Evolutionary conservation across 2,329 filamentous ascomycete species (phyloP).

Genomic region (Penicillium sp.): DNA sequence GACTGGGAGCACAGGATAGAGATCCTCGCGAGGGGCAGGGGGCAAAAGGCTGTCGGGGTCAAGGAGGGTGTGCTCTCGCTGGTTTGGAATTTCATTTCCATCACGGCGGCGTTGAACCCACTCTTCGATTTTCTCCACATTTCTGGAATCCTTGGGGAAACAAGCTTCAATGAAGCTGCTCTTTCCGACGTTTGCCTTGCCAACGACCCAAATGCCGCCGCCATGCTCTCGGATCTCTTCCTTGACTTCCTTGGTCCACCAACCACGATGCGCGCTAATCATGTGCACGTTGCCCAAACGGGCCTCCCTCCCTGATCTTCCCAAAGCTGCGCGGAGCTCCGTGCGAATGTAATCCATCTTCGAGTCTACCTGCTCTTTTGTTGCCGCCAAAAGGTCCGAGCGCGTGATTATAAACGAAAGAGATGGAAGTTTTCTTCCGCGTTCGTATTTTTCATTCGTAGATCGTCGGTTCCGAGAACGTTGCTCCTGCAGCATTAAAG

Average conservation of each 20-base stretch:
- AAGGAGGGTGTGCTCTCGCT: constrained; percentile 19
- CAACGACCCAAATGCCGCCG: constrained; percentile 91
- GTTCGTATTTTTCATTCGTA: constrained; percentile 62
- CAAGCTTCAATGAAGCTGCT: constrained; percentile 85
- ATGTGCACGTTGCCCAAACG: constrained; percentile 84
- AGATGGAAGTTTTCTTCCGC: constrained; percentile 71
- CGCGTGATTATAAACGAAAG: constrained; percentile 90
- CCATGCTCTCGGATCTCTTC: constrained; percentile 81
- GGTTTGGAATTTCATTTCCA: constrained; percentile 17
- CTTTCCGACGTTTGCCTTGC: constrained; percentile 98
- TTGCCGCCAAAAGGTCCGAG: constrained; percentile 79
- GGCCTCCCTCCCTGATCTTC: constrained; percentile 64
- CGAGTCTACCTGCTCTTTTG: constrained; percentile 77
- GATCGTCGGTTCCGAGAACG: constrained; percentile 80
- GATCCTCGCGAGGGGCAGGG: constrained; percentile 68
- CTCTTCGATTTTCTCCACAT: constrained; percentile 39
- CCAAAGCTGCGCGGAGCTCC: constrained; percentile 74
- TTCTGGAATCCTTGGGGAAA: constrained; percentile 71
- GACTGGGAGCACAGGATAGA: constrained; percentile 80
- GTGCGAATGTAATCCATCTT: constrained; percentile 83
- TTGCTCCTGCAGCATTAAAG: constrained; percentile 70
- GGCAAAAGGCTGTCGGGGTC: constrained; percentile 63
- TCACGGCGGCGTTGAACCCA: constrained; percentile 32
- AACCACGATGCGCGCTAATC: constrained; percentile 80
- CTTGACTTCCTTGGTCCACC: constrained; percentile 88